phyloP scores from a whole-genome alignment of 2,329 filamentous ascomycete genomes.

The Chaetothyriales sp. region DNA sequence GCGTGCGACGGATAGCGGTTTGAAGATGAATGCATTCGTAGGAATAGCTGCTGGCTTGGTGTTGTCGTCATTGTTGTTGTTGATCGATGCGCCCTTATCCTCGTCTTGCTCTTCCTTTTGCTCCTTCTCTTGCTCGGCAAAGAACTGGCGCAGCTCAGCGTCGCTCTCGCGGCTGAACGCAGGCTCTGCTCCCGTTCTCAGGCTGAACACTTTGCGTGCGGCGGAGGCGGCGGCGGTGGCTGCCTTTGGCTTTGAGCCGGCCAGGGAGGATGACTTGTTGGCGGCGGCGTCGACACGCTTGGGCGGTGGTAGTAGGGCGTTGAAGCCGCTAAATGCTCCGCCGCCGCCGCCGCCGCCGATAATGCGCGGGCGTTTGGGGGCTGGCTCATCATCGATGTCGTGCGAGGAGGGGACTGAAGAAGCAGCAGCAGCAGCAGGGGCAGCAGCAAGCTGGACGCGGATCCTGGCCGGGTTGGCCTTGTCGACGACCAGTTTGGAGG shows the following conservation, averaged over 20 bases:
- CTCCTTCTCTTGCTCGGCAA: constrained; percentile 24
- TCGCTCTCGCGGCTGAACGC: constrained; percentile 56
- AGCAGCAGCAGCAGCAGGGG: constrained; percentile 40
- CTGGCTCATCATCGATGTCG: constrained; percentile 37
- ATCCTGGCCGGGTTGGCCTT: constrained; percentile 71
- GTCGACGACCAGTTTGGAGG: constrained; percentile 67
- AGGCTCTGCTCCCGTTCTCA: constrained; percentile 72
- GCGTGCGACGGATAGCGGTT: constrained; percentile 68
- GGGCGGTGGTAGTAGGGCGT: constrained; percentile 70
- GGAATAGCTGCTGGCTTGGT: too few relatives aligned
- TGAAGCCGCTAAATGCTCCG: constrained; percentile 62
- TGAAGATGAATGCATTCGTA: constrained; percentile 75
- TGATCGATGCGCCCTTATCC: background rate
- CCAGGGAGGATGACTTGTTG: constrained; percentile 7
- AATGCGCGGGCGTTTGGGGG: constrained; percentile 55
- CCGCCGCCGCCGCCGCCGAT: constrained; percentile 17
- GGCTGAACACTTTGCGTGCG: constrained; percentile 45
- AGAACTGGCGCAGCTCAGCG: constrained; percentile 23
- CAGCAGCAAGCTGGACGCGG: constrained; percentile 56
- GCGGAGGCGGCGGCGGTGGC: too few relatives aligned
- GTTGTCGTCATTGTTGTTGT: background rate
- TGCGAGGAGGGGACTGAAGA: constrained; percentile 26
- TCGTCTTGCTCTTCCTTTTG: constrained; percentile 5
- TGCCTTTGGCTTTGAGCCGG: constrained; percentile 22
- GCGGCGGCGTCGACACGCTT: constrained; percentile 39